Percentiles rank a stretch among this genome's conserved stretches.
Conservation (phyloP, 805 yeast species). For the Crinitomyces ghanaensis region DNA sequence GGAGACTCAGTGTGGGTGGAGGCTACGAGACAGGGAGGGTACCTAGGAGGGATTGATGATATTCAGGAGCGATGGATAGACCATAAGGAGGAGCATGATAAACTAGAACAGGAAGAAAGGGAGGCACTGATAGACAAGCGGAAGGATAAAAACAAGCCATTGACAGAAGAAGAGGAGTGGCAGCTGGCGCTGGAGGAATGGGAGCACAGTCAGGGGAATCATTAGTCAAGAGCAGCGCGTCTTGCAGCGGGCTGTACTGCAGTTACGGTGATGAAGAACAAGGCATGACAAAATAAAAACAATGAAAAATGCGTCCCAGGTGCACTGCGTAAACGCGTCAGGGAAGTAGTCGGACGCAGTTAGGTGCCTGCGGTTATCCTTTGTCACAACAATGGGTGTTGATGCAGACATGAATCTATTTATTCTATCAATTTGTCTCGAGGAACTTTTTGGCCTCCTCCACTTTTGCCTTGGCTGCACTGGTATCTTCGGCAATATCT, state of each 20-base stretch:
- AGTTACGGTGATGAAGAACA: no score
- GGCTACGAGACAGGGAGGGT: conserved; percentile 67
- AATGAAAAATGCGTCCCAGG: background rate
- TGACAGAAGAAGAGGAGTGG: conserved; percentile 53
- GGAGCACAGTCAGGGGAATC: conserved; percentile 36
- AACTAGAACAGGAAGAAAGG: conserved; percentile 39
- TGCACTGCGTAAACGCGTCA: background rate
- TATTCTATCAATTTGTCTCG: conserved; percentile 5
- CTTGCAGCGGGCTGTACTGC: no score
- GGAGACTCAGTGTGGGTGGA: conserved; percentile 99
- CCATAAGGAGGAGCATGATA: conserved; percentile 66
- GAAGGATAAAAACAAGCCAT: conserved; percentile 16
- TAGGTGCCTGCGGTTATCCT: no score
- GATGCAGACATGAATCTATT: background rate
- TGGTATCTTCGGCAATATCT: conserved; percentile 15
- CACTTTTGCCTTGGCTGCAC: conserved; percentile 19
- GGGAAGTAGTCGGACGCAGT: no score
- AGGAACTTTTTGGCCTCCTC: conserved; percentile 14
- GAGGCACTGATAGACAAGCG: conserved; percentile 32
- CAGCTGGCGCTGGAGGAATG: conserved; percentile 50
- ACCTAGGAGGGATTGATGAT: conserved; percentile 42
- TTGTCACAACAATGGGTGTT: no score
- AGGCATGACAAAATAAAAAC: background rate
- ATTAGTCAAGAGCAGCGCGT: no score
- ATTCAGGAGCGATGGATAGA: conserved; percentile 95